Percentiles rank a stretch among this genome's conserved stretches.
phyloP scores from a whole-genome alignment of 345 rosid genomes.

The Geranium rotundifolium region DNA sequence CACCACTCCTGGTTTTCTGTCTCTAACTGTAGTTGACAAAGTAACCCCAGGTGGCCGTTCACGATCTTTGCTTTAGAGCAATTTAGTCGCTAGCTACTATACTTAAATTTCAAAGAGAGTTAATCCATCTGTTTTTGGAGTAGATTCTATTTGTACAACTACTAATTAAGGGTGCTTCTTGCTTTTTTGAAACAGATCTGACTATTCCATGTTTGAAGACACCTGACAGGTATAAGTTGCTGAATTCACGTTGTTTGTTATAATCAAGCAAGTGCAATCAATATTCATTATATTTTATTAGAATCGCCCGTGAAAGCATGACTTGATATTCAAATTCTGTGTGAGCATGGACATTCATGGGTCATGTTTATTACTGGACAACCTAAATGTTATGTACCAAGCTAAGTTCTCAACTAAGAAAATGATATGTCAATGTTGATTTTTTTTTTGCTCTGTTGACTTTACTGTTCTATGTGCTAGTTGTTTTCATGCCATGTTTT shows the following conservation, averaged over 20 bases:
- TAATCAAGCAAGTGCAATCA: not conserved
- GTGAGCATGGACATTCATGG: not conserved
- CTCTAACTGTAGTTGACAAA: constrained; percentile 63
- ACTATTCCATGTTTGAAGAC: constrained; percentile 81
- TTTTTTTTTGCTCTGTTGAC: not conserved
- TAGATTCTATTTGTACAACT: not conserved
- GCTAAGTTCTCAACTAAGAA: not conserved
- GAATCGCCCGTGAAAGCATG: no score
- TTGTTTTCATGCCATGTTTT: not conserved
- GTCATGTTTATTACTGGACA: not conserved
- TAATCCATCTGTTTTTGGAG: no score
- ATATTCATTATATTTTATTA: no score
- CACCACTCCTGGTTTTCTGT: constrained; percentile 76
- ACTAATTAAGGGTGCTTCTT: not conserved
- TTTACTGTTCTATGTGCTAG: not conserved
- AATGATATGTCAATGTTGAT: not conserved
- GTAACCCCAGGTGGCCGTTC: constrained; percentile 40
- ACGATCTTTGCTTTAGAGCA: constrained; percentile 2
- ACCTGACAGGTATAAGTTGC: constrained; percentile 57
- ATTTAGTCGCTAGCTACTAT: not conserved
- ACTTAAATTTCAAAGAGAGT: not conserved
- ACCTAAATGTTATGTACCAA: not conserved
- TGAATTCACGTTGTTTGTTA: not conserved
- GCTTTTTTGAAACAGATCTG: constrained; percentile 39
- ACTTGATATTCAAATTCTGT: not conserved